Conservation (phyloP, 306 rosid genomes). For the Sphenostylis stenocarpa region DNA sequence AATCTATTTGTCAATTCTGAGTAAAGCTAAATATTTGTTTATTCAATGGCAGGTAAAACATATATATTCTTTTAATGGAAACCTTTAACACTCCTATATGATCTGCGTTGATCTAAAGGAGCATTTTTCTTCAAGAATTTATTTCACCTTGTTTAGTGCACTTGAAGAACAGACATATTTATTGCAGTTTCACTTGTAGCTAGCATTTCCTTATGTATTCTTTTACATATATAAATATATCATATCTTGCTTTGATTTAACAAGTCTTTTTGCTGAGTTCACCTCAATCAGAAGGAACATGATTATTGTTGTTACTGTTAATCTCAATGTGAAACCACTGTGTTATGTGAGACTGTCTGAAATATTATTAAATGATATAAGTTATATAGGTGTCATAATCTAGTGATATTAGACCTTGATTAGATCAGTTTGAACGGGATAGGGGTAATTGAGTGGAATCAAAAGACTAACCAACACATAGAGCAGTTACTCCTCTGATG, state of each 20-base stretch:
- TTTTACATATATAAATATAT: neutral
- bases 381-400: neutral
- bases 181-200: conserved; percentile 16
- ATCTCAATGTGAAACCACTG: conserved; percentile 9
- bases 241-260: too few relatives aligned
- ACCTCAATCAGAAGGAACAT: neutral
- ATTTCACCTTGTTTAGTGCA: conserved; percentile 15
- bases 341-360: conserved; percentile 14
- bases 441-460: conserved; percentile 41
- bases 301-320: neutral
- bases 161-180: conserved; percentile 1
- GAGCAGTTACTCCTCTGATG: conserved; percentile 25
- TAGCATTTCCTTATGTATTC: conserved; percentile 7
- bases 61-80: conserved; percentile 41
- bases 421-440: conserved; percentile 39
- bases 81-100: conserved; percentile 34
- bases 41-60: conserved; percentile 42
- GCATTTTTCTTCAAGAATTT: conserved; percentile 30
- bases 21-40: conserved; percentile 40
- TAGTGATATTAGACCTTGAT: neutral
- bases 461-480: conserved; percentile 27
- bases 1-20: neutral
- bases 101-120: conserved; percentile 38
- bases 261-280: conserved; percentile 20
- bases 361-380: neutral